Evolutionary conservation across 176 grass and related monocot genomes (phyloP).

Genomic region (Tuctoria greenei): DNA sequence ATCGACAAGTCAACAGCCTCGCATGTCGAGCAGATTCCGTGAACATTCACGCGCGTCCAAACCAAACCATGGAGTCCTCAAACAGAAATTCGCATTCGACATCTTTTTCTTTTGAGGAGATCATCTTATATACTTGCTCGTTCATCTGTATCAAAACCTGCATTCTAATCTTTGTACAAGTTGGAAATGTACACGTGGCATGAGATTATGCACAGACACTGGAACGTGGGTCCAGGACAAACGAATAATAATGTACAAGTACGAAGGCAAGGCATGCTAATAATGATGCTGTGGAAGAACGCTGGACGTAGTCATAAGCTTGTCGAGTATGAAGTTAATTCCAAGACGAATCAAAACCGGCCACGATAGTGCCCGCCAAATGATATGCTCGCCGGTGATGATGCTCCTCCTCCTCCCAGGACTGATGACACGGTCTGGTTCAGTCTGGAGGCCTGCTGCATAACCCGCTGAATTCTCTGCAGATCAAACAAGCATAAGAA

Average conservation of each 20-base stretch:
- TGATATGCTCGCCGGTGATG: constrained; percentile 62
- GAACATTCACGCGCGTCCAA: constrained; percentile 6
- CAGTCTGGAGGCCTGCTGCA: constrained; percentile 62
- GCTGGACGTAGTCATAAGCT: not conserved
- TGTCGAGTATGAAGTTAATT: not conserved
- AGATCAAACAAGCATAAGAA: constrained; percentile 22
- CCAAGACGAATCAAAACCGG: constrained; percentile 48
- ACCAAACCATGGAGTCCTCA: not conserved
- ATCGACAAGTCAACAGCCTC: constrained; percentile 18
- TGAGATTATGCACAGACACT: not conserved
- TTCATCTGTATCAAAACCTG: not conserved
- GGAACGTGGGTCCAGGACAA: not conserved
- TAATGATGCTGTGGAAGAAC: no score
- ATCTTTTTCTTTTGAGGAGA: no score
- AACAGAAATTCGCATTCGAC: not conserved
- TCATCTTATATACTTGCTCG: no score
- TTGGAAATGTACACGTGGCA: not conserved
- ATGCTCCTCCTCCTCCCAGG: constrained; percentile 55
- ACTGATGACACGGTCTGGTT: constrained; percentile 74
- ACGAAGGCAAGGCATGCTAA: not conserved
- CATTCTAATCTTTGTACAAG: not conserved
- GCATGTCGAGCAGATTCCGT: not conserved
- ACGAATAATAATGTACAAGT: not conserved
- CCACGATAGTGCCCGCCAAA: constrained; percentile 69
- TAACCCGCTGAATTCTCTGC: constrained; percentile 66